These are phyloP conservation scores for Cyamopsis tetragonoloba DNA, from an alignment of 306 rosid genomes.

Conservation along the genomic window DNA sequence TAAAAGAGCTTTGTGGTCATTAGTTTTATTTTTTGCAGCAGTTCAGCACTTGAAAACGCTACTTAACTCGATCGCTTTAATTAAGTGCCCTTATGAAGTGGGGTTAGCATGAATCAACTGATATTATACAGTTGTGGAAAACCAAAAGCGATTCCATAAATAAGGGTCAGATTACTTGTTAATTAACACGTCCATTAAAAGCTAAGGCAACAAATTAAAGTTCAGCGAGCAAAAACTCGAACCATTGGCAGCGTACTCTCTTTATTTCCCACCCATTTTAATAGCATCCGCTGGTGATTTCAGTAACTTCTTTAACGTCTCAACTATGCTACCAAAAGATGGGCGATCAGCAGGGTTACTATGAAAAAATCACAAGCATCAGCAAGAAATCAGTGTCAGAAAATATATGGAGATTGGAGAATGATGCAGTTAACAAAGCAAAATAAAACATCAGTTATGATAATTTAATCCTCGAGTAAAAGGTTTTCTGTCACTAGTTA, in stretches of 20 bases:
- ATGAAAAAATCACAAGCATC: conserved; percentile 17
- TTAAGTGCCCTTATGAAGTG: conserved; percentile 26
- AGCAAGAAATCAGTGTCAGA: not conserved
- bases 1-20: conserved; percentile 27
- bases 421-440: not conserved
- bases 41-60: conserved; percentile 16
- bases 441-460: not conserved
- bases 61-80: conserved; percentile 18
- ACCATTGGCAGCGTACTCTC: not conserved
- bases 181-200: conserved; percentile 20
- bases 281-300: conserved; percentile 64
- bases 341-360: conserved; percentile 84
- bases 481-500: not conserved
- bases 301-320: conserved; percentile 78
- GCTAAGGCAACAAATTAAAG: conserved; percentile 14
- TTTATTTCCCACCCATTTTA: conserved; percentile 40
- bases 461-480: not conserved
- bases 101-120: conserved; percentile 30
- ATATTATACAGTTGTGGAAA: conserved; percentile 34
- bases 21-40: not conserved
- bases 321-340: conserved; percentile 63
- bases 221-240: not conserved
- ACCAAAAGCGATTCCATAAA: conserved; percentile 33
- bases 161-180: conserved; percentile 24
- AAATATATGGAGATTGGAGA: not conserved